These are phyloP conservation scores for Rubus idaeus DNA, from an alignment of 306 rosid species.

Conservation along the genomic window DNA sequence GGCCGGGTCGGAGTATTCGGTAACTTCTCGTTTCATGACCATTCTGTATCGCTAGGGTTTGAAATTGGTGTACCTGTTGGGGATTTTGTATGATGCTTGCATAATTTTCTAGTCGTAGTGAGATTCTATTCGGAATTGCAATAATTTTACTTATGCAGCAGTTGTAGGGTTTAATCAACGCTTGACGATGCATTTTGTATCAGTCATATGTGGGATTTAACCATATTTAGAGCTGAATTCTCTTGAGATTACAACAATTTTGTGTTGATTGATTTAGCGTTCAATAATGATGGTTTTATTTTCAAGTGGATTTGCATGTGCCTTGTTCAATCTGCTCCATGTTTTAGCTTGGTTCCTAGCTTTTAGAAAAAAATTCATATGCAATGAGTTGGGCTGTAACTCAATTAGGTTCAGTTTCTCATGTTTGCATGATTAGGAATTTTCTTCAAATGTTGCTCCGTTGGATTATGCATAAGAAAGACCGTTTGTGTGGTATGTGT, in stretches of 20 bases:
- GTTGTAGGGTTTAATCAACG: not conserved
- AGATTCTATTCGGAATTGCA: slow-evolving; percentile 1
- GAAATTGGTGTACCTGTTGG: not conserved
- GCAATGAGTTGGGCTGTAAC: not conserved
- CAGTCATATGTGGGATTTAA: not conserved
- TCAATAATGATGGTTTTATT: not conserved
- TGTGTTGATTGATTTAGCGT: not conserved
- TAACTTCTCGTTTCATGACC: not conserved
- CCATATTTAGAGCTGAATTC: not conserved
- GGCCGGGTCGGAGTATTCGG: not conserved
- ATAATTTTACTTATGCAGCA: not conserved
- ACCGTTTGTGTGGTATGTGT: not conserved
- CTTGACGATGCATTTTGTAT: slow-evolving; percentile 5
- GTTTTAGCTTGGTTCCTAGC: not conserved
- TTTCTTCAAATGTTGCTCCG: not conserved
- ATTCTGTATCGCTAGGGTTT: slow-evolving; percentile 1
- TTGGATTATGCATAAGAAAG: not conserved
- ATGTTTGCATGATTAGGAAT: not conserved
- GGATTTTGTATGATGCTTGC: not conserved
- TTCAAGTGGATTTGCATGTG: not conserved
- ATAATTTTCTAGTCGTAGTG: not conserved
- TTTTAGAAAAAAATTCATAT: not conserved
- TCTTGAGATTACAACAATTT: not conserved
- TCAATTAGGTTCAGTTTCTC: not conserved
- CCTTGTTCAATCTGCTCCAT: not conserved